phyloP scores from a whole-genome alignment of 352 stramenopile genomes.

The Phytophthora sansomeana region DNA sequence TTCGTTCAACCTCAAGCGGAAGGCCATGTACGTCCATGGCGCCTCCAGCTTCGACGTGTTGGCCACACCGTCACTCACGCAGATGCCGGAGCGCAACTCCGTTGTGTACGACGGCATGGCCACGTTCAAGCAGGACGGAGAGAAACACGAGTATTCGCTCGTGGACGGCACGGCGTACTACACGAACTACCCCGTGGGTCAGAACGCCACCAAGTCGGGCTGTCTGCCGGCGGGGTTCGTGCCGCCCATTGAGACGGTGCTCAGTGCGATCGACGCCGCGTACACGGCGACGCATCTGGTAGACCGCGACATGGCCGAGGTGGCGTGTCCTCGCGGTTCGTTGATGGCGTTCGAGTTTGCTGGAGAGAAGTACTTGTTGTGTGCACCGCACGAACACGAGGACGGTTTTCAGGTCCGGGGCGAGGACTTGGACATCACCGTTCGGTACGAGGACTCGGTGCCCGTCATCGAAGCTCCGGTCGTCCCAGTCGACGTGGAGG shows the following conservation, averaged over 20 bases:
- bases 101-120: conserved; percentile 49
- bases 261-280: conserved; percentile 21
- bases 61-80: no score
- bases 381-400: conserved; percentile 9
- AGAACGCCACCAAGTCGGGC: conserved; percentile 23
- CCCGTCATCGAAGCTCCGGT: conserved; percentile 9
- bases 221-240: conserved; percentile 28
- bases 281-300: conserved; percentile 19
- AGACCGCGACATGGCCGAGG: neutral
- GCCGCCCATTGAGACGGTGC: conserved; percentile 30
- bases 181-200: conserved; percentile 17
- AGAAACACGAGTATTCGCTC: conserved; percentile 47
- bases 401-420: conserved; percentile 32
- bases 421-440: conserved; percentile 32
- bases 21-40: conserved; percentile 44
- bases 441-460: conserved; percentile 25
- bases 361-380: conserved; percentile 48
- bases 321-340: conserved; percentile 13
- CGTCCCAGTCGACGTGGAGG: conserved; percentile 4
- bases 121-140: conserved; percentile 34
- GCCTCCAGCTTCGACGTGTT: no score
- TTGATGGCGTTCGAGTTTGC: conserved; percentile 33
- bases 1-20: conserved; percentile 43
- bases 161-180: conserved; percentile 47
- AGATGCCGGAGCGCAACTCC: no score